Evolutionary conservation across 2,329 filamentous ascomycete genomes (phyloP), one percentile per base, ranked within the genome.

Genomic region (Metarhizium humberi): DNA sequence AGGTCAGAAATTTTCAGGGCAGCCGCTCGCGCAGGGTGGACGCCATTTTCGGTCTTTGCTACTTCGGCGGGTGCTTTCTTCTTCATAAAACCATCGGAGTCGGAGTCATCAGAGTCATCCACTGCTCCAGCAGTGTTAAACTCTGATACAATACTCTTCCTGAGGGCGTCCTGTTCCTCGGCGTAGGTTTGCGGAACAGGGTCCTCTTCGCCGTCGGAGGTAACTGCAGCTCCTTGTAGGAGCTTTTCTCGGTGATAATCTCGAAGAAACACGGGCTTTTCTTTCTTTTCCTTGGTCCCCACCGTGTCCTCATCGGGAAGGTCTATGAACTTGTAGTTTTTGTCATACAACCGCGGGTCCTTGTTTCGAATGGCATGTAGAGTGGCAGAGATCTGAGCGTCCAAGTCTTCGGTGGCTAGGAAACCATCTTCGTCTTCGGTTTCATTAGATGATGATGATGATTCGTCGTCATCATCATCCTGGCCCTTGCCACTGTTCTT

Each of bases 201-300:
- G 11, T 77, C 75, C 14, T 86, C 80, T 11, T 86, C 80, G 18
- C 82, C 76, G 16, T 85, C 81, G 1, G 77, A 78, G 3, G 71
- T 79, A n/a, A 78, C 81, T 10, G 76, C 74, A 57, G 84, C 80
- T 40, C 90, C 90, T 43, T 83, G 83, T 56, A 97, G 69, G n/a
- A 96, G 77, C 64, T 92, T 95, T 69, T 94, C 84, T 59, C 92
- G 86, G 67, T 99, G 94, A 70, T 96, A 99, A 71, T 99, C 91
- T 62, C 82, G 82, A 54, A 99, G 76, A 58, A 82, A 90, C 74
- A 99, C 84, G 1, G 92, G 86, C 73, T 95, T 95, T 59, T 94
- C 85, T 68, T 87, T 86, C 70, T 86, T 85, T 46, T 75, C 72
- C 58, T 75, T 71, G 18, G 62, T 59, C 4, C 62, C 55, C 0